Evolutionary conservation across 148 eudicot genomes (phyloP).

Genomic region (Diospyros lotus): DNA sequence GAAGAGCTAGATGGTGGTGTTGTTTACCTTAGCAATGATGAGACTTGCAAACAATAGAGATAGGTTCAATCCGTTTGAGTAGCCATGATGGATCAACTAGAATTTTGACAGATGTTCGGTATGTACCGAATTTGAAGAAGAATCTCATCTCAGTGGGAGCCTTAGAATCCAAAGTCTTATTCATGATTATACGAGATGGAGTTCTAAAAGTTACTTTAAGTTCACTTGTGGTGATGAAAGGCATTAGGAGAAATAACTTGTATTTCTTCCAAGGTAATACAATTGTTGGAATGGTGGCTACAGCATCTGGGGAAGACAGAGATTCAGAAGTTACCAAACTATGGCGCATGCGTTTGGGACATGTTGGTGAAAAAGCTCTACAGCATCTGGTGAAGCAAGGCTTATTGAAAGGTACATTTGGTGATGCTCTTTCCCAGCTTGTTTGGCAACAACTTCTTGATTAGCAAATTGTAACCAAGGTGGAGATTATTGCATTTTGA

Average conservation of each 20-base stretch:
- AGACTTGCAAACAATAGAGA: not conserved
- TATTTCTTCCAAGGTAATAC: not conserved
- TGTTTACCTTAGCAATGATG: conserved; percentile 2
- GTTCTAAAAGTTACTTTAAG: not conserved
- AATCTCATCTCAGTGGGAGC: conserved; percentile 9
- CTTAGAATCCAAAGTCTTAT: not conserved
- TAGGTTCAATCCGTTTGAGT: conserved; percentile 3
- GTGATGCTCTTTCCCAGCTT: too few relatives aligned
- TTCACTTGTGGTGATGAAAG: not conserved
- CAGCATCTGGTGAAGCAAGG: not conserved
- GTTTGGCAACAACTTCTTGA: too few relatives aligned
- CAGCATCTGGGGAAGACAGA: too few relatives aligned
- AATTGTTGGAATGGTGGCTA: not conserved
- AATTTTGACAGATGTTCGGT: not conserved
- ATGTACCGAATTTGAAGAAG: conserved; percentile 9
- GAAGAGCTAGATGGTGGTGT: not conserved
- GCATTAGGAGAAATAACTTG: not conserved
- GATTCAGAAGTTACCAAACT: not conserved
- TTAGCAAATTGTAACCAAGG: too few relatives aligned
- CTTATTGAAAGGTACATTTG: not conserved
- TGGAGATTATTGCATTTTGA: too few relatives aligned
- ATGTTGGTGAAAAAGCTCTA: not conserved
- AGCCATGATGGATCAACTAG: not conserved
- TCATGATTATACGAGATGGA: not conserved
- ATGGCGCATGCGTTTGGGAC: not conserved